Evolutionary conservation across 352 stramenopile genomes (phyloP).

Genomic region (Phytopythium vexans): DNA sequence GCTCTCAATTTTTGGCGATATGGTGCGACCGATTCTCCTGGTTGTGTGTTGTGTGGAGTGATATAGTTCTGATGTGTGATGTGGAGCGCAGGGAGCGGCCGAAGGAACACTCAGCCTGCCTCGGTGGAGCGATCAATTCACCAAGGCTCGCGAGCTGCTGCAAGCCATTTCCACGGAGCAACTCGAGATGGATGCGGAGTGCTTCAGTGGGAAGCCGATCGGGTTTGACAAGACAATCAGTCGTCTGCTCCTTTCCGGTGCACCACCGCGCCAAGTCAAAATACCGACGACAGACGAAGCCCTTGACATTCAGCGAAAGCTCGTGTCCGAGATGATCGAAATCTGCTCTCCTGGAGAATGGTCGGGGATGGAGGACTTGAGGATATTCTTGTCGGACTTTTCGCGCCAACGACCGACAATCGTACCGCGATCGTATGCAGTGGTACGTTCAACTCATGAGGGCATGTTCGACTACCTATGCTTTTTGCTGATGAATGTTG

Average conservation of each 20-base stretch:
- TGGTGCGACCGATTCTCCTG: conserved; percentile 13
- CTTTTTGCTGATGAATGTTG: neutral
- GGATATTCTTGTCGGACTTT: conserved; percentile 75
- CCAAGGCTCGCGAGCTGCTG: conserved; percentile 39
- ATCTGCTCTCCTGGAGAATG: conserved; percentile 59
- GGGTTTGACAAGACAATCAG: conserved; percentile 79
- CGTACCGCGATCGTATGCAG: conserved; percentile 72
- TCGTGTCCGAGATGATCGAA: conserved; percentile 53
- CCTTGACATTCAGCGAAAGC: conserved; percentile 40
- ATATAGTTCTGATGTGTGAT: neutral
- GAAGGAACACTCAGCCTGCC: conserved; percentile 40
- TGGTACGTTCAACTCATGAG: conserved; percentile 39
- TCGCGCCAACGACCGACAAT: conserved; percentile 66
- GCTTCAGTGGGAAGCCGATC: conserved; percentile 61
- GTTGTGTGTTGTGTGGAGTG: neutral
- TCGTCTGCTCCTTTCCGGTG: conserved; percentile 60
- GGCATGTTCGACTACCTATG: neutral
- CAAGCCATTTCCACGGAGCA: conserved; percentile 43
- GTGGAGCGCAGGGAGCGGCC: conserved; percentile 26
- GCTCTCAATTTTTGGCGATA: conserved; percentile 34
- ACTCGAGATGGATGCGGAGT: conserved; percentile 63
- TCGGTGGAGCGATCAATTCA: conserved; percentile 35
- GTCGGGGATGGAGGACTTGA: conserved; percentile 79
- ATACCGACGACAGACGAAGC: conserved; percentile 50
- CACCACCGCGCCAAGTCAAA: conserved; percentile 72